Evolutionary conservation across 768 basidiomycete species (phyloP).

Genomic region (Mrakia frigida): DNA sequence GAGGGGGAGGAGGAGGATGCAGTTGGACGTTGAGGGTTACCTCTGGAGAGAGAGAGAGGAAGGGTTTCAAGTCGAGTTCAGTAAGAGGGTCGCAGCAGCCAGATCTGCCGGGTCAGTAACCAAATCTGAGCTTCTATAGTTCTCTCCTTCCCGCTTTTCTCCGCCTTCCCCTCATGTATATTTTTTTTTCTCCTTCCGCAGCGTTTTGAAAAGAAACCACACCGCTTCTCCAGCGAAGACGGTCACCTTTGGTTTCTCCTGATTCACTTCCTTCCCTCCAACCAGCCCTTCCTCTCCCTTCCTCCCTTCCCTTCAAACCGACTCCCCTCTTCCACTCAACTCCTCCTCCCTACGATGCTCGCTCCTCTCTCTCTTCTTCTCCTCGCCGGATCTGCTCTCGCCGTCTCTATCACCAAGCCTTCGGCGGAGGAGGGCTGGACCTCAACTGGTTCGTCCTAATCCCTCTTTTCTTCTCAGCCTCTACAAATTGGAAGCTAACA

Average conservation of each 20-base stretch:
- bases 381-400: constrained; percentile 18
- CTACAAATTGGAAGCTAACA: neutral
- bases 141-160: too few species aligned
- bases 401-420: neutral
- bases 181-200: too few species aligned
- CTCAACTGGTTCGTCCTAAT: neutral
- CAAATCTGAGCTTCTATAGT: too few species aligned
- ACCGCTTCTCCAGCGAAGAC: too few species aligned
- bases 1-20: too few species aligned
- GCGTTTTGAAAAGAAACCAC: too few species aligned
- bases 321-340: neutral
- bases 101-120: too few species aligned
- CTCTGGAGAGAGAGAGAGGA: too few species aligned
- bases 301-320: neutral
- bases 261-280: neutral
- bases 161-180: too few species aligned
- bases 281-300: neutral
- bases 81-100: too few species aligned
- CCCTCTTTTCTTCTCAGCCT: neutral
- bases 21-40: too few species aligned
- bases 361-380: neutral
- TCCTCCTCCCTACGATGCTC: neutral
- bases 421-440: neutral
- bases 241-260: neutral
- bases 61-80: too few species aligned